Evolutionary conservation across 768 basidiomycete species (phyloP), one percentile per base, ranked within the genome.

Genomic region (Pleurotus citrinopileatus): DNA sequence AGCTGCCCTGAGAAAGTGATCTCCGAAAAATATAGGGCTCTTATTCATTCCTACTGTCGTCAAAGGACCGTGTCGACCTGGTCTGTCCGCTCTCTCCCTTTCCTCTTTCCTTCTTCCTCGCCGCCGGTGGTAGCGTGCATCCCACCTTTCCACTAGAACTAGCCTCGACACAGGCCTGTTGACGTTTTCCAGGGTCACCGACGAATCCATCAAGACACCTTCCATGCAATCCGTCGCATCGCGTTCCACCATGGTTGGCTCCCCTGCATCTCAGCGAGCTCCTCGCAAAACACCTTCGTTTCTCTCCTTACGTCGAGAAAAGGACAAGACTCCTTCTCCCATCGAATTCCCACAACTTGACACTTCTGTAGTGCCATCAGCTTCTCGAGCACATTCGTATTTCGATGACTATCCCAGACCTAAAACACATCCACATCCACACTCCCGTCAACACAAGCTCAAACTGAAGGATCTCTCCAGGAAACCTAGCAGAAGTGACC

Each of bases 231-330:
- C 73, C 52, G 67, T 74, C 48, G 56, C 71, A 50, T 68, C 72
- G 50, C 71, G 72, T 26, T 63, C 67, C 50, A 71, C 71, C 55
- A 66, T 69, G 55, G 51, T 62, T 46, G 55, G 63, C 52, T 65
- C 70, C 50, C 55, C 63, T 58, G 46, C 60, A 52, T n/a, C n/a
- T n/a, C 64, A 74, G 36, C 78, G 73, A 53, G 67, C 67, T 23
- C 78, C 82, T 13, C 73, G 75, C 55, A 82, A 80, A 66, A 83
- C 75, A 59, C 69, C 76, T 19, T 83, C 85, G 6, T 81, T 83
- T 62, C 64, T 83, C 28, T 84, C 85, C 23, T 69, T 83, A 44
- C 70, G 75, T 55, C 75, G 74, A 55, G 79, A 79, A 67, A 77
- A 75, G 63, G 70, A 76, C 55, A 73, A 73, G 63, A 64, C 65